Percentiles rank a stretch among this genome's conserved stretches.
Conservation (phyloP, 768 basidiomycete species). For the Boletus reticuloceps region DNA sequence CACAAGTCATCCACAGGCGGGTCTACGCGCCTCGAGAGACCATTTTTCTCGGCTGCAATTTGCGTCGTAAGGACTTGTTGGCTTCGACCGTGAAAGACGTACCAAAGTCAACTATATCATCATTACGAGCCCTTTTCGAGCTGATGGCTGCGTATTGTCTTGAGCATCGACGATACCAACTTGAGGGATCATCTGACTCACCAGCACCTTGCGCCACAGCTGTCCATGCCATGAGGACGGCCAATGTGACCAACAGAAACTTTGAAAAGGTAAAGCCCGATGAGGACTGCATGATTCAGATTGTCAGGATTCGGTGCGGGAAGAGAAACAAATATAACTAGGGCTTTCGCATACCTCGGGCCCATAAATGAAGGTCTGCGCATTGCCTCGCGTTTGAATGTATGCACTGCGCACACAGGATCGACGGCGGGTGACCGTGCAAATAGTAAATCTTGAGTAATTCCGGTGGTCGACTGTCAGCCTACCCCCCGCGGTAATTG, state of each 20-base stretch:
- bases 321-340: not conserved
- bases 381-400: not conserved
- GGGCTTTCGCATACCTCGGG: not conserved
- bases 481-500: not conserved
- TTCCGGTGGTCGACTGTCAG: not conserved
- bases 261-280: not conserved
- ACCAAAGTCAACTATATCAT: not conserved
- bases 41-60: not conserved
- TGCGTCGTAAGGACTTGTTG: not conserved
- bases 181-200: not conserved
- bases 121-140: not conserved
- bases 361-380: not conserved
- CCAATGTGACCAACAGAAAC: not conserved
- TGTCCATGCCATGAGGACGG: slow-evolving; percentile 3
- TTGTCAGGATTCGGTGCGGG: not conserved
- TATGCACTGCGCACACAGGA: not conserved
- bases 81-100: not conserved
- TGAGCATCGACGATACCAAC: not conserved
- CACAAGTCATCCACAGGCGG: not conserved
- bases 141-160: not conserved
- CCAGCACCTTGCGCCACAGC: slow-evolving; percentile 8
- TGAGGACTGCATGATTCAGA: slow-evolving; percentile 4
- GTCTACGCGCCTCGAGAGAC: not conserved
- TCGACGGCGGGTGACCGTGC: not conserved
- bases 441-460: not conserved